Base-by-base conservation (phyloP, 805 yeast genomes). In the Kluyveromyces nonfermentans region DNA sequence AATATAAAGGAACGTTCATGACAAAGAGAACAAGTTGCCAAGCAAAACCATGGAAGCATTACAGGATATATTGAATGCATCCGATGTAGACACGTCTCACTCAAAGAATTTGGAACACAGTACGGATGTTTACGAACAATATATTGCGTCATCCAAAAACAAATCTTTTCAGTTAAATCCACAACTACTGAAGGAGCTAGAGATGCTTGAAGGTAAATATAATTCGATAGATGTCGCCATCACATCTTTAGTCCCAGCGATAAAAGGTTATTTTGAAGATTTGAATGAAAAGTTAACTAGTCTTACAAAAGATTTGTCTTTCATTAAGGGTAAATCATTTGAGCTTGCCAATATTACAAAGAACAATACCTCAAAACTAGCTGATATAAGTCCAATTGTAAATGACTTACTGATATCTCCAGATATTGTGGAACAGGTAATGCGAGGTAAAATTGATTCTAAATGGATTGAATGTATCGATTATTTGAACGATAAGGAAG, bases 321-420 rank as follows among this genome's bases (percentile, higher is more conserved):
- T 69, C 37, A 68, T 83, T 31, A 82, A 80, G 51, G 58, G 66
- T 5, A 70, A 77, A 46, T 77, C 85, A 1, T 57, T 71, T 15
- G 62, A 66, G 15, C 59, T 83, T 35, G 71, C 74, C 33, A 52
- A 61, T 17, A 68, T 77, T 34, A 67, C 81, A 12, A 67, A 67
- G 10, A 62, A 65, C 33, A 75, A 82, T 40, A 69, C 73, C 15
- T 53, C 63, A 28, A 70, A 74, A 16, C 76, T 79, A 45, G 59
- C 62, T 7, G 69, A 69, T 41, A 72, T 88, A 45, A 77, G 83
- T 16, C 95, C 95, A 0, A 65, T 85, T n/a, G 80, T 88, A 1
- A 73, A 82, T 33, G 89, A 85, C 50, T 67, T 85, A 31, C 68
- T 84, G 46, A 75, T 89, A 7, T 85, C 96, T 0, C 93, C 96